Conservation (phyloP, 805 yeast species). For the Metschnikowia drakensbergensis region DNA sequence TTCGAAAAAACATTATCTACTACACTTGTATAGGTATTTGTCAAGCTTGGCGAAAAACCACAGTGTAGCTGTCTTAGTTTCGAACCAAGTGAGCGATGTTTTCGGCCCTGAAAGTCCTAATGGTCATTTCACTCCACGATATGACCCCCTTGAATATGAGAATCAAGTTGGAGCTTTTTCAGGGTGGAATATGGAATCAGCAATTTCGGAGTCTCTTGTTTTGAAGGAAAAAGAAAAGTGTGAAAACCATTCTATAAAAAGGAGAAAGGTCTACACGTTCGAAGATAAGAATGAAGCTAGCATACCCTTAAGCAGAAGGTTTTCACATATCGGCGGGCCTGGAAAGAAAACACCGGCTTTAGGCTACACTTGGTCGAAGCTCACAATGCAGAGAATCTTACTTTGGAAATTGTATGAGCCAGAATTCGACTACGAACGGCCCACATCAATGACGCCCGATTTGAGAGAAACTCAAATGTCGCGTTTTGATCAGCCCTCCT, state of each 20-base stretch:
- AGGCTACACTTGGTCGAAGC: conserved; percentile 20
- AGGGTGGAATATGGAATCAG: conserved; percentile 58
- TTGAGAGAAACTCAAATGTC: background rate
- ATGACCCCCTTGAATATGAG: conserved; percentile 44
- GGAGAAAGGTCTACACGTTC: background rate
- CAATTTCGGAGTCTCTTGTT: background rate
- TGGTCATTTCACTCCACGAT: conserved; percentile 7
- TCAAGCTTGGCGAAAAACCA: conserved; percentile 44
- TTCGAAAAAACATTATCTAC: conserved; percentile 41
- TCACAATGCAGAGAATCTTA: conserved; percentile 13
- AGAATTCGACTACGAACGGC: background rate
- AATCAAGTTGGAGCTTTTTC: conserved; percentile 68
- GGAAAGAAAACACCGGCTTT: conserved; percentile 16
- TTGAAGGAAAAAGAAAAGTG: background rate
- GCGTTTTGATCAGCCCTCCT: background rate
- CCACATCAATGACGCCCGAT: background rate
- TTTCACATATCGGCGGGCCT: background rate
- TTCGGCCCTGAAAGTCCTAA: conserved; percentile 22
- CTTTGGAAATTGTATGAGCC: conserved; percentile 17
- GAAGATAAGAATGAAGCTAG: background rate
- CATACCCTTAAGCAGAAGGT: no score
- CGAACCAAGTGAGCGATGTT: conserved; percentile 78
- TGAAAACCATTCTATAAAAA: background rate
- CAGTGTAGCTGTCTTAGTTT: conserved; percentile 59
- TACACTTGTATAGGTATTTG: conserved; percentile 45